Percentiles rank a stretch among this genome's conserved stretches.
Conservation (phyloP, 495 filamentous ascomycete species). For the Neurospora sp. region DNA sequence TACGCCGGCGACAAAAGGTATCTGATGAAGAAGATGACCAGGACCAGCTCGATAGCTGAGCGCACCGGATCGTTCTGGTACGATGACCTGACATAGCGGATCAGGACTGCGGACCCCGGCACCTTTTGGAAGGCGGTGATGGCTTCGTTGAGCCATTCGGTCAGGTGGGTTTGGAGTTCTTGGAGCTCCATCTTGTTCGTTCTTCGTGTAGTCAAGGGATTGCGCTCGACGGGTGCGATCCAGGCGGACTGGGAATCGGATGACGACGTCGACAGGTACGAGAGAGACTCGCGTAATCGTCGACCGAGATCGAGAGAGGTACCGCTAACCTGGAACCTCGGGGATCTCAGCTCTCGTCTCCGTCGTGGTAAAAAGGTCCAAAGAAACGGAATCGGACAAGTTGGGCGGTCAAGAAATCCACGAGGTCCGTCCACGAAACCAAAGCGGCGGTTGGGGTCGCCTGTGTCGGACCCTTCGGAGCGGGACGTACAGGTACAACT, state of each 20-base stretch:
- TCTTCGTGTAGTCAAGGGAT: background rate
- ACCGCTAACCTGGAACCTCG: background rate
- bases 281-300: background rate
- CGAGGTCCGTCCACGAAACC: background rate
- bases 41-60: slow-evolving; percentile 83
- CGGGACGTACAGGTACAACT: background rate
- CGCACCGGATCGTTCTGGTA: slow-evolving; percentile 96
- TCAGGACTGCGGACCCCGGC: slow-evolving; percentile 85
- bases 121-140: slow-evolving; percentile 71
- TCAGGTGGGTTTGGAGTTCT: slow-evolving; percentile 63
- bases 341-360: background rate
- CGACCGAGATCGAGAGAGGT: background rate
- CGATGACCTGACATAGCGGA: slow-evolving; percentile 89
- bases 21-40: slow-evolving; percentile 90
- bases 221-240: background rate
- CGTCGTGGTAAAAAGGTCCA: background rate
- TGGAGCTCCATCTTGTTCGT: slow-evolving; percentile 60
- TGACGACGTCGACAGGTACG: background rate
- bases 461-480: background rate
- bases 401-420: background rate
- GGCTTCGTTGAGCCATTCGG: slow-evolving; percentile 54
- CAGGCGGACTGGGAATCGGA: background rate
- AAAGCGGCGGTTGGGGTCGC: background rate
- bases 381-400: background rate
- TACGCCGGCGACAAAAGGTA: slow-evolving; percentile 89